Evolutionary conservation across 75 land plant genomes (phyloP).

Genomic region (Cupressus sempervirens): DNA sequence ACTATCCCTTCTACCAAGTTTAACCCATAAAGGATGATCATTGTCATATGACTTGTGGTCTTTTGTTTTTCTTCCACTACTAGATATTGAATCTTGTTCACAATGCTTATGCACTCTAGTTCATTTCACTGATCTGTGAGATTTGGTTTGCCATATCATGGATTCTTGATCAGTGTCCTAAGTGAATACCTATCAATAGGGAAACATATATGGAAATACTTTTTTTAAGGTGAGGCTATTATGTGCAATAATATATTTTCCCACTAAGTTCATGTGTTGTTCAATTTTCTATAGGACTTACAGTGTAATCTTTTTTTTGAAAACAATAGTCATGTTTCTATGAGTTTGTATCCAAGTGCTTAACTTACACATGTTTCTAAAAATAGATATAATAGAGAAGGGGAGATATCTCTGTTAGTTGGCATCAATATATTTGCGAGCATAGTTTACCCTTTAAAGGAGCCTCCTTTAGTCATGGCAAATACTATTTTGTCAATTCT

Average conservation of each 20-base stretch:
- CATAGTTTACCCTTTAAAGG: constrained; percentile 41
- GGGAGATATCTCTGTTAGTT: constrained; percentile 34
- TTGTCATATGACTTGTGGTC: constrained; percentile 25
- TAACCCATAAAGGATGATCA: constrained; percentile 32
- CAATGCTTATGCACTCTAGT: constrained; percentile 26
- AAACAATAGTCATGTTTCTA: not conserved
- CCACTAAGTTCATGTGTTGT: not conserved
- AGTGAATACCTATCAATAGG: constrained; percentile 28
- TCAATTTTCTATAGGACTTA: not conserved
- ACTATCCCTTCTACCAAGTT: constrained; percentile 17
- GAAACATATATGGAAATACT: constrained; percentile 32
- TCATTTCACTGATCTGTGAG: constrained; percentile 31
- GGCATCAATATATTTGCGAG: constrained; percentile 39
- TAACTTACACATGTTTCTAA: not conserved
- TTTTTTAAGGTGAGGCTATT: constrained; percentile 18
- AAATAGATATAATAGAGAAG: constrained; percentile 39
- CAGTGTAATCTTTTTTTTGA: not conserved
- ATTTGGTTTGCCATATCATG: constrained; percentile 37
- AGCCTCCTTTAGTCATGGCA: constrained; percentile 43
- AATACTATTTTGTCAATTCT: constrained; percentile 51
- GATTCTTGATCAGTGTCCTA: constrained; percentile 39
- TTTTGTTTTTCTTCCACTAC: constrained; percentile 31
- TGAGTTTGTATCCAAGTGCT: not conserved
- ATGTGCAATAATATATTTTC: not conserved
- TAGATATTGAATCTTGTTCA: constrained; percentile 24